Evolutionary conservation across 2,329 filamentous ascomycete genomes (phyloP), one percentile per base, ranked within the genome.

Genomic region (Pyricularia sp.): DNA sequence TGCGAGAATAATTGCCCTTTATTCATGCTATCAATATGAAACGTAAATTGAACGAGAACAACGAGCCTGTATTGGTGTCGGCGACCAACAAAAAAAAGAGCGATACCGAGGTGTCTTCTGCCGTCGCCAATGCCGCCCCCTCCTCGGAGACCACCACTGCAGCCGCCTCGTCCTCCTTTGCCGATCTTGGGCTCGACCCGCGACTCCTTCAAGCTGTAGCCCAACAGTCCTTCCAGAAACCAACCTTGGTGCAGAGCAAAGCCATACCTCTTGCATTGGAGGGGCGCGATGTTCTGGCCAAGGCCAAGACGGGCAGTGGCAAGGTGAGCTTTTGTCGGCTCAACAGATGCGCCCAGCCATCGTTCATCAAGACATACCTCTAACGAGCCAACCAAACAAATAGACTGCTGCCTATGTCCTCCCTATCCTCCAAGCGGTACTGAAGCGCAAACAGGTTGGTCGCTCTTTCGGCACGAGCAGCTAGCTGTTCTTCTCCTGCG

Each of bases 291-390:
- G 89, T 99, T 65, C 83, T 98, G 58, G 94, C 93, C 68, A 93
- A 94, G 76, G 93, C 94, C 55, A 96, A 94, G 79, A 98, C 95
- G 5, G 95, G 95, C 14, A 97, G 94, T 4, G 95, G 95, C 73
- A 99, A 99, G 66, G 66, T 68, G 11, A 31, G 50, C 14, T 17
- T n/a, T 23, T 17, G 14, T 23, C 42, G 17, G 25, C 42, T 33
- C 25, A 50, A 50, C 42, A 6, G 42, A 50, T 20, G 42, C 17
- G 17, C 42, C 20, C 42, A n/a, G 42, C 42, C 17, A 17, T 50
- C 20, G 14, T 25, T n/a, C 28, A 6, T 59, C 26, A 11, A 14
- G 6, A 33, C 36, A 7, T 26, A 63, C 2, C 20, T n/a, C 2
- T 12, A 31, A 68, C 28, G n/a, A 64, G 30, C 5, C 36, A 58